Evolutionary conservation across 495 filamentous ascomycete species (phyloP).

Genomic region (Penicillium nucicola): DNA sequence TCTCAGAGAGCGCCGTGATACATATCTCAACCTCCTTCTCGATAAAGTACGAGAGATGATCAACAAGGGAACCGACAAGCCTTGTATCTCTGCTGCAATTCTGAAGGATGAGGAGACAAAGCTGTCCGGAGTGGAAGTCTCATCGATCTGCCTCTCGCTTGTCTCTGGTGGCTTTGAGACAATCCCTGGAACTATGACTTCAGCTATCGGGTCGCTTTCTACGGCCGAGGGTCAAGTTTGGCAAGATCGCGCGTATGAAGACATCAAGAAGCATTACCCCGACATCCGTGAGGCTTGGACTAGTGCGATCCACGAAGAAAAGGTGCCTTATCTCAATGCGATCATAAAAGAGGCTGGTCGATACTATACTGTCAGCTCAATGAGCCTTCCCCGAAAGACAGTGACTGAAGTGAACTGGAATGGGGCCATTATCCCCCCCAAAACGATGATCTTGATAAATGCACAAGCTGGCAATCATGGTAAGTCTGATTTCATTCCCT

Average conservation of each 20-base stretch:
- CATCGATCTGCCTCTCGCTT: constrained; percentile 47
- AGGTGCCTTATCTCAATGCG: constrained; percentile 45
- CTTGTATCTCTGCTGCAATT: constrained; percentile 49
- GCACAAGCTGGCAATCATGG: constrained; percentile 57
- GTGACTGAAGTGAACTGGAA: constrained; percentile 52
- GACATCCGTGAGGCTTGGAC: constrained; percentile 48
- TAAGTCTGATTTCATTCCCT: constrained; percentile 19
- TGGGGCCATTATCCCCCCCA: constrained; percentile 50
- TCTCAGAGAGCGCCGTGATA: constrained; percentile 42
- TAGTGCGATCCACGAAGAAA: constrained; percentile 43
- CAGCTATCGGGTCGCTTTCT: constrained; percentile 44
- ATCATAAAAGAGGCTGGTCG: constrained; percentile 53
- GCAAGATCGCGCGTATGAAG: constrained; percentile 51
- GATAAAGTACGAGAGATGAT: constrained; percentile 47
- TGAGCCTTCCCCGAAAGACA: constrained; percentile 52
- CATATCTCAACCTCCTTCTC: constrained; percentile 44
- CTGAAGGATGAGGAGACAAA: constrained; percentile 50
- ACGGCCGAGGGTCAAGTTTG: constrained; percentile 46
- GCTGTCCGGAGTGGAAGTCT: constrained; percentile 46
- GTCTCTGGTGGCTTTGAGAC: constrained; percentile 54
- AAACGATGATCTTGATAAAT: constrained; percentile 57
- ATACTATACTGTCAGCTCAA: constrained; percentile 54
- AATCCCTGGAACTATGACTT: constrained; percentile 47
- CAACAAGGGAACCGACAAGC: constrained; percentile 48
- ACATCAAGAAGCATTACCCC: constrained; percentile 50